These are phyloP conservation scores for Cercospora zeae-maydis DNA, from an alignment of 2,329 filamentous ascomycete genomes.

Conservation along the genomic window DNA sequence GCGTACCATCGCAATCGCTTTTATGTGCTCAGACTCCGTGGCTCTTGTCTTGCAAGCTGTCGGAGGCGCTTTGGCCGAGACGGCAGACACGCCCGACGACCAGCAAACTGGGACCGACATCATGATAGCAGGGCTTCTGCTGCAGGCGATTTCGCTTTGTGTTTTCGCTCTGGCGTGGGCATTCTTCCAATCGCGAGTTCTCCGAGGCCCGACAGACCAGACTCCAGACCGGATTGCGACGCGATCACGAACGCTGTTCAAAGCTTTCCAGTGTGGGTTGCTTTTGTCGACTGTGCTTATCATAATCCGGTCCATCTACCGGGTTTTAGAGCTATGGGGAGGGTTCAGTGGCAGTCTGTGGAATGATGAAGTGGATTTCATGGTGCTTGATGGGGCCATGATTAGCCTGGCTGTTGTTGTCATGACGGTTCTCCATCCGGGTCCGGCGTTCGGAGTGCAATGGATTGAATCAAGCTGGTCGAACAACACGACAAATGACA, in stretches of 20 bases:
- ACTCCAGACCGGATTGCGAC: conserved; percentile 31
- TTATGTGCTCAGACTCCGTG: conserved; percentile 55
- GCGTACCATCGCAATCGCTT: conserved; percentile 50
- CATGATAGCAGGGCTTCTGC: conserved; percentile 56
- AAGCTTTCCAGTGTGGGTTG: conserved; percentile 53
- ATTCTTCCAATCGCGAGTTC: conserved; percentile 31
- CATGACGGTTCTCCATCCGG: conserved; percentile 50
- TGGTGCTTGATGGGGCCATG: conserved; percentile 54
- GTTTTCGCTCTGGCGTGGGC: conserved; percentile 44
- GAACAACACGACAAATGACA: neutral
- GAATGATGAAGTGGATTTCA: conserved; percentile 49
- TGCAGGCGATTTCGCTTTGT: conserved; percentile 52
- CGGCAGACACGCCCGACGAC: conserved; percentile 40
- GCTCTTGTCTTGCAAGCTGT: conserved; percentile 55
- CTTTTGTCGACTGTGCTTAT: conserved; percentile 56
- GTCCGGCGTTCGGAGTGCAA: conserved; percentile 31
- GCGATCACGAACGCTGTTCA: conserved; percentile 48
- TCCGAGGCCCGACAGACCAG: conserved; percentile 18
- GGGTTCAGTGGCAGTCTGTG: conserved; percentile 61
- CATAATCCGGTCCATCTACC: conserved; percentile 62
- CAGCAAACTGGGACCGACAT: conserved; percentile 50
- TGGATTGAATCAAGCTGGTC: conserved; percentile 31
- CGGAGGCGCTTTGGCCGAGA: conserved; percentile 57
- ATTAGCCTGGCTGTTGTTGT: conserved; percentile 46
- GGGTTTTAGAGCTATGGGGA: conserved; percentile 62